Percentiles rank a stretch among this genome's conserved stretches.
These are phyloP conservation scores for Monilinia laxa DNA, from an alignment of 2,329 filamentous ascomycete species.

Conservation along the genomic window DNA sequence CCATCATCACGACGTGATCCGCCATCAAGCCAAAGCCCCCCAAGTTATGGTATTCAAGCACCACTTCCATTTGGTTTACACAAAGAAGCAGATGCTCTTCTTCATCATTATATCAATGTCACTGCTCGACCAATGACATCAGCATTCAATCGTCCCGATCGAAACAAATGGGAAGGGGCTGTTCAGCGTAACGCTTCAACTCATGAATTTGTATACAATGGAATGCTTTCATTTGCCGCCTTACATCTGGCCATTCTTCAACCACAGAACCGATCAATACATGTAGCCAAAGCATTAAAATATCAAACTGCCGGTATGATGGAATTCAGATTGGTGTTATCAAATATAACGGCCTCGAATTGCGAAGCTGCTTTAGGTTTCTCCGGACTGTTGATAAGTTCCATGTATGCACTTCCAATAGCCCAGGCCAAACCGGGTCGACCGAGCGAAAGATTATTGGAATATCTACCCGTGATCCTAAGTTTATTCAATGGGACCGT, in stretches of 20 bases:
- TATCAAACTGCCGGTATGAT: conserved; percentile 16
- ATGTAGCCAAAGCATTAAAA: conserved; percentile 10
- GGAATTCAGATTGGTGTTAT: background rate
- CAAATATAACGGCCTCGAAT: background rate
- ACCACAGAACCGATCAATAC: background rate
- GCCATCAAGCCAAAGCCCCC: background rate
- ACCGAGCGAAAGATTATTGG: conserved; percentile 5
- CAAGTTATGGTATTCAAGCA: background rate
- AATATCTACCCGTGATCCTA: conserved; percentile 6
- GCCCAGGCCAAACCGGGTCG: conserved; percentile 4
- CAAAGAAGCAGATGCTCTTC: conserved; percentile 10
- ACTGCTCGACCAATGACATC: conserved; percentile 10
- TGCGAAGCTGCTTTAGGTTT: conserved; percentile 16
- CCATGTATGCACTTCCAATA: conserved; percentile 18
- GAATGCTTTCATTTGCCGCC: conserved; percentile 18
- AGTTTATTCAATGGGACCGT: conserved; percentile 18
- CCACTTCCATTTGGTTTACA: background rate
- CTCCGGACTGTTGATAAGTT: conserved; percentile 14
- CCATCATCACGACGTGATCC: conserved; percentile 1
- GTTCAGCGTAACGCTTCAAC: conserved; percentile 7
- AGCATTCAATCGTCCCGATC: conserved; percentile 16
- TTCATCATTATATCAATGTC: conserved; percentile 18
- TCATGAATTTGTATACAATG: conserved; percentile 19
- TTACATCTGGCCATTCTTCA: conserved; percentile 15
- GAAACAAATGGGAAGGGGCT: conserved; percentile 11